These are phyloP conservation scores for Phytophthora nicotianae DNA, from an alignment of 352 stramenopile species.

Conservation along the genomic window DNA sequence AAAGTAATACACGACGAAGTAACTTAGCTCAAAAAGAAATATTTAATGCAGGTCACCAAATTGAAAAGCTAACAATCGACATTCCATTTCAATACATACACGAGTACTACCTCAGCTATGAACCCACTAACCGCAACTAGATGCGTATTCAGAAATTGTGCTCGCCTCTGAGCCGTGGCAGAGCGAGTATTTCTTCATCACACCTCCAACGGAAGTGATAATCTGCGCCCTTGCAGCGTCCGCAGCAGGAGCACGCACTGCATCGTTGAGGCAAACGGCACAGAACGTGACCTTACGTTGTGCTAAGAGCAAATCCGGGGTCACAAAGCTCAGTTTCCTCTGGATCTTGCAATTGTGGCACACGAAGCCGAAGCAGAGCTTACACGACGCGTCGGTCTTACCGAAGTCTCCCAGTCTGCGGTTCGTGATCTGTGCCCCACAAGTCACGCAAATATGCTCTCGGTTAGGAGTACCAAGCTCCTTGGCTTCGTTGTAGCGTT, in stretches of 20 bases:
- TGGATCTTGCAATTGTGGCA: constrained; percentile 43
- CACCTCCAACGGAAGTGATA: constrained; percentile 7
- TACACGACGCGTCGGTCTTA: constrained; percentile 37
- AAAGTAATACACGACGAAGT: no score
- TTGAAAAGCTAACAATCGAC: not conserved
- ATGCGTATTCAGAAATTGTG: constrained; percentile 36
- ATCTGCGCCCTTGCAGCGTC: constrained; percentile 36
- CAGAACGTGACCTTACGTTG: constrained; percentile 51
- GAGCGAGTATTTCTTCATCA: constrained; percentile 24
- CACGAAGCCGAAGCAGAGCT: constrained; percentile 41
- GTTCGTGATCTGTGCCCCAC: constrained; percentile 20
- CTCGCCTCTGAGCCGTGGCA: constrained; percentile 31
- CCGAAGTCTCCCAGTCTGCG: constrained; percentile 27
- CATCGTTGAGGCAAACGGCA: constrained; percentile 33
- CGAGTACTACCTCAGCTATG: not conserved
- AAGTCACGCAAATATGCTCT: constrained; percentile 39
- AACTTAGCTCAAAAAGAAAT: no score
- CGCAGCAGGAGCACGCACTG: constrained; percentile 34
- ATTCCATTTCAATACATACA: not conserved
- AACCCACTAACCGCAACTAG: constrained; percentile 8
- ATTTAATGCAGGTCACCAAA: no score
- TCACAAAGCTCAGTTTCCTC: constrained; percentile 45
- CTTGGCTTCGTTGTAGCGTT: constrained; percentile 35
- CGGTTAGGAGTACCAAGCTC: constrained; percentile 19
- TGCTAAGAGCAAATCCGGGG: constrained; percentile 38